Evolutionary conservation across 2,329 filamentous ascomycete genomes (phyloP).

Genomic region (Aspergillus carbonarius): DNA sequence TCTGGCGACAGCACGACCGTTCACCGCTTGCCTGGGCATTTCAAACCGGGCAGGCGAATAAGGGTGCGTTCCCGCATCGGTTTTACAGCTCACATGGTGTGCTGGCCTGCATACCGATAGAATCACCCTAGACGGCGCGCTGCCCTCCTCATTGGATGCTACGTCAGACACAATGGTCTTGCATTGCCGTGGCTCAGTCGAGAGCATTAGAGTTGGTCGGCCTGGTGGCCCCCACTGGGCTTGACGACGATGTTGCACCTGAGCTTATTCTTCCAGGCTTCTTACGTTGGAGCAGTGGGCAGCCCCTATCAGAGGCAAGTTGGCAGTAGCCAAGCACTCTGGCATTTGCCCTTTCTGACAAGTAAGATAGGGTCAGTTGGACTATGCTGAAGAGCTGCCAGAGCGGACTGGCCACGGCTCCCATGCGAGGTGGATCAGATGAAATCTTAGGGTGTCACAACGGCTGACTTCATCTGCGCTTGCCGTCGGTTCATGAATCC

Average conservation of each 20-base stretch:
- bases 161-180: conserved; percentile 13
- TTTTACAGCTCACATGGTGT: conserved; percentile 32
- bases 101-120: conserved; percentile 22
- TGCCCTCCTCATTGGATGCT: conserved; percentile 17
- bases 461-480: conserved; percentile 38
- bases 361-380: conserved; percentile 21
- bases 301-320: conserved; percentile 14
- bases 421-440: conserved; percentile 38
- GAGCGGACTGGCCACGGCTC: conserved; percentile 8
- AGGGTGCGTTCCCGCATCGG: conserved; percentile 14
- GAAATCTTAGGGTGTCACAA: conserved; percentile 37
- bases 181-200: conserved; percentile 5
- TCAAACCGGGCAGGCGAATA: conserved; percentile 26
- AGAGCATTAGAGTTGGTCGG: conserved; percentile 15
- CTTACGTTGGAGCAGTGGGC: conserved; percentile 6
- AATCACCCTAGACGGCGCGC: conserved; percentile 9
- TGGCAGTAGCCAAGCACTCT: conserved; percentile 18
- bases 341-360: conserved; percentile 20
- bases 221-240: conserved; percentile 8
- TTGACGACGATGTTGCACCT: conserved; percentile 21
- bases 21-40: conserved; percentile 20
- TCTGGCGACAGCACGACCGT: conserved; percentile 10
- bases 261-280: conserved; percentile 18
- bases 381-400: conserved; percentile 12
- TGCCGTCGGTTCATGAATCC: conserved; percentile 31